These are phyloP conservation scores for Xylariaceae sp. DNA, from an alignment of 2,329 filamentous ascomycete species.

Conservation along the genomic window DNA sequence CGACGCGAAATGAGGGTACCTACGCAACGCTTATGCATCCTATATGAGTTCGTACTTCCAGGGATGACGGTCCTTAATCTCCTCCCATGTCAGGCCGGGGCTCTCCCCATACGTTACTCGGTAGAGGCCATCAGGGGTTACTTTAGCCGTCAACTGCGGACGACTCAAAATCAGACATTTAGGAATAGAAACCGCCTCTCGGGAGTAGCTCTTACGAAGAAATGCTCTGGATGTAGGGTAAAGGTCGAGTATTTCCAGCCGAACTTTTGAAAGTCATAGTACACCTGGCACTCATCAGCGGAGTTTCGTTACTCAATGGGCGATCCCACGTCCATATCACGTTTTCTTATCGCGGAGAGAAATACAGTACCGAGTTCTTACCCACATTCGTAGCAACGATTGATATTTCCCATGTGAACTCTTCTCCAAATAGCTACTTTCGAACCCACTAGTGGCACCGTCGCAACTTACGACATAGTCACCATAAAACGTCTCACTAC, in stretches of 20 bases:
- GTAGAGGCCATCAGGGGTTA: constrained; percentile 57
- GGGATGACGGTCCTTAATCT: constrained; percentile 51
- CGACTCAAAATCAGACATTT: neutral
- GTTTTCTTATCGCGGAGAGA: neutral
- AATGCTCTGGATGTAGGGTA: constrained; percentile 58
- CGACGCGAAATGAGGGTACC: constrained; percentile 52
- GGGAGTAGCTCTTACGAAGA: constrained; percentile 36
- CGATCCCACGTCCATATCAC: too few species aligned
- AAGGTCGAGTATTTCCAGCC: constrained; percentile 56
- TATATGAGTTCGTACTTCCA: constrained; percentile 55
- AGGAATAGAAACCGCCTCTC: neutral
- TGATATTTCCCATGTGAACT: constrained; percentile 57
- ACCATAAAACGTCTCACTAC: constrained; percentile 37
- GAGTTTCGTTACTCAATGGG: neutral
- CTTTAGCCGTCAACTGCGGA: constrained; percentile 55
- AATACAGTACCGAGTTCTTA: neutral
- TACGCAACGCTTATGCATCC: constrained; percentile 42
- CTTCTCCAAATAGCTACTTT: constrained; percentile 48
- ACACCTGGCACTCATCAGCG: constrained; percentile 42
- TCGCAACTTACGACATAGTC: constrained; percentile 57
- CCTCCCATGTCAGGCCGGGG: constrained; percentile 47
- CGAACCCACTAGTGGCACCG: constrained; percentile 48
- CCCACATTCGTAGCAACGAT: constrained; percentile 59
- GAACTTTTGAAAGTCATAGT: constrained; percentile 56
- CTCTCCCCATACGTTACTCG: constrained; percentile 60